Evolutionary conservation across 169 alveolate species (phyloP), one percentile per base, ranked within the genome.

Genomic region (Nephromyces sp.): DNA sequence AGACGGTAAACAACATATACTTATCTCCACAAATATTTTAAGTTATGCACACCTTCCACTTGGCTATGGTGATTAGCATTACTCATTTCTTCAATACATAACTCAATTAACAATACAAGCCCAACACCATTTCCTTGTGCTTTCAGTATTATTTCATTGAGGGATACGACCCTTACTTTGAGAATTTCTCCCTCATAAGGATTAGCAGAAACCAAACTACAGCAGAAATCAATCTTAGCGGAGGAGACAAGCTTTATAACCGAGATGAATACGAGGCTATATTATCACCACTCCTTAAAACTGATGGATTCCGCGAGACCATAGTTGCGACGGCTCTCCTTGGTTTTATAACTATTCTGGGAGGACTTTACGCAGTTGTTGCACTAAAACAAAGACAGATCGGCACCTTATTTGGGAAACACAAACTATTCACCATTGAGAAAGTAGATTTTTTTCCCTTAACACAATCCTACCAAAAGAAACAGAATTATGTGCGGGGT

Each of bases 331-430:
- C 57, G 66, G n/a, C 78, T 53, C 21, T 75, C 43, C 80, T 53
- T 29, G 83, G 83, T 4, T 31, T 75, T 28, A 22, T 29, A 29
- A 25, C 32, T 21, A 74, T 77, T 24, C n/a, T 32, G 15, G 79
- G 72, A 22, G 83, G 84, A 3, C 75, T 57, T 34, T 77, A 77
- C 84, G n/a, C 79, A 2, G 72, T 85, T 6, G 57, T 79, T 4
- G 68, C 75, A 6, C 70, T 84, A 0, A 65, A 87, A 28, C 34
- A 51, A 29, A 79, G 75, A 67, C 72, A 82, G 52, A 79, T 87
- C 2, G 90, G 84, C 6, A 27, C 5, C 2, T 28, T 65, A 27
- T 5, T 65, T n/a, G 71, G 52, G 5, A 27, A 65, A 5, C 71
- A 65, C 66, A 2, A 2, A 5, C 28, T 65, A 8, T 25, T 30